These are phyloP conservation scores for Coffea canephora DNA, from an alignment of 257 asterid genomes.

Conservation along the genomic window DNA sequence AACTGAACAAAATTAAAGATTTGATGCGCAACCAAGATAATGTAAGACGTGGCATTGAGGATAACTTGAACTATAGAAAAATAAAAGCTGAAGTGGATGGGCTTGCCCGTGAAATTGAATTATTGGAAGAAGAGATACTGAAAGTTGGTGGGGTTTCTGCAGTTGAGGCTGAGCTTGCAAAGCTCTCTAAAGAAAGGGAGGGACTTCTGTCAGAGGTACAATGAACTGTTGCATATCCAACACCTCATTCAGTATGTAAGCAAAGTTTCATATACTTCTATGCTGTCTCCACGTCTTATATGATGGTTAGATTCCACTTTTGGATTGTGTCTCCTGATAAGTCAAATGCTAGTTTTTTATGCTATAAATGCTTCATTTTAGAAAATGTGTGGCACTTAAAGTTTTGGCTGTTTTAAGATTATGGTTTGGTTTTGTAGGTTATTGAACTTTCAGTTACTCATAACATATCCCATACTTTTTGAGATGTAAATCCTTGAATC, in stretches of 20 bases:
- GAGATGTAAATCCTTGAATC: background rate
- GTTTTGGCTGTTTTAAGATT: background rate
- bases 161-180: slow-evolving; percentile 55
- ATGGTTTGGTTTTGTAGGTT: background rate
- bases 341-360: background rate
- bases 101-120: slow-evolving; percentile 68
- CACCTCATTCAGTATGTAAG: background rate
- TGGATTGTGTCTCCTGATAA: background rate
- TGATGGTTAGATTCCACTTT: slow-evolving; percentile 3
- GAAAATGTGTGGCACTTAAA: background rate
- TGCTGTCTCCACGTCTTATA: background rate
- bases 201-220: slow-evolving; percentile 84
- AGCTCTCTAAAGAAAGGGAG: slow-evolving; percentile 73
- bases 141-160: slow-evolving; percentile 68
- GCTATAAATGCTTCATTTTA: background rate
- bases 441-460: background rate
- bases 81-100: slow-evolving; percentile 63
- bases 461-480: background rate
- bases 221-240: slow-evolving; percentile 3
- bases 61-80: slow-evolving; percentile 75
- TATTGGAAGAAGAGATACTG: slow-evolving; percentile 62
- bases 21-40: slow-evolving; percentile 51
- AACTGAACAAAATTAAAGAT: slow-evolving; percentile 52
- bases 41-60: slow-evolving; percentile 69
- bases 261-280: slow-evolving; percentile 1